Base-by-base conservation (phyloP, 2,329 filamentous ascomycete species). In the Diaporthe ampelina region DNA sequence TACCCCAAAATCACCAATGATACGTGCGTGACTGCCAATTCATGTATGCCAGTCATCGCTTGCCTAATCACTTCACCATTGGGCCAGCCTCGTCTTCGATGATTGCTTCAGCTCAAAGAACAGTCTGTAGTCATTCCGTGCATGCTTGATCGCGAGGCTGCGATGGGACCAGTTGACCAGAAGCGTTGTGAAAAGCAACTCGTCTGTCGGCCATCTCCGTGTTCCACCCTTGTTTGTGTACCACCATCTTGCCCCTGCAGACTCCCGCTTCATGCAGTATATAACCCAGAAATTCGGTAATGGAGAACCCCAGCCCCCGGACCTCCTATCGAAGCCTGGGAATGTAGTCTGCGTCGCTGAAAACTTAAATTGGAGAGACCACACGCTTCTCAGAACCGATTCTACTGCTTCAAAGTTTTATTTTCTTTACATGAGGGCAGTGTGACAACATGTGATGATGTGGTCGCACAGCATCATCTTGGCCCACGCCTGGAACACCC, bases 381-480 rank as follows among this genome's bases (percentile, higher is more conserved):
- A 52, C 4, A 26, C 10, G 13, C 63, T 52, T 37, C 45, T 11
- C 29, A 9, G 29, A 4, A n/a, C 21, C 13, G 63, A 26, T 32
- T 67, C 45, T 11, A 37, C 15, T 21, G 19, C 45, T 50, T 37
- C 4, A 15, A 13, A 50, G 21, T 9, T 24, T 37, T 43, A 21
- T 52, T 32, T 37, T 37, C 13, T 15, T 21, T 67, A 37, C 63
- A 52, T 37, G 45, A 19, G 40, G 4, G 24, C 9, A 26, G 63
- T 67, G 72, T 45, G 72, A 58, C 57, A 48, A 15, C 6, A 29
- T 29, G 24, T 48, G n/a, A 45, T 54, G 35, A 57, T 71, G 43
- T 58, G 72, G 74, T 75, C 56, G 58, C 74, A 75, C 72, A 65
- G 61, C 74, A 75, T 70, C 59, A 69, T 17, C 59, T 43, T 43